phyloP scores from a whole-genome alignment of 371 early-diverging fungal genomes.

The Lichtheimia ornata region DNA sequence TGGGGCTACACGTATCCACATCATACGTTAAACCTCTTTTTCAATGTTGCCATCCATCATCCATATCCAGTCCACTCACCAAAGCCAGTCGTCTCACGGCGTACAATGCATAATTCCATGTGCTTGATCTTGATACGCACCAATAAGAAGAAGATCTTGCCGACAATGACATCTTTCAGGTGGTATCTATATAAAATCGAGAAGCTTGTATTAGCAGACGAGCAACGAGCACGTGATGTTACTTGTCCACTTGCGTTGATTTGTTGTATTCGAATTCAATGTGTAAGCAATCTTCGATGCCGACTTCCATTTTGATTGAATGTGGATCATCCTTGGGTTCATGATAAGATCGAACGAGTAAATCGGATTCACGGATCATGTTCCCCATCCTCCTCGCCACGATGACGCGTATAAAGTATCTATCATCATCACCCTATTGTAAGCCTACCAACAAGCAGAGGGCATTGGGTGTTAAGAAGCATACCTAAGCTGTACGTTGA shows the following conservation, averaged over 20 bases:
- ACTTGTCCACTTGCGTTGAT: conserved; percentile 64
- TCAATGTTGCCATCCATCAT: background rate
- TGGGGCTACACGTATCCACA: conserved; percentile 54
- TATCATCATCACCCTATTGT: conserved; percentile 13
- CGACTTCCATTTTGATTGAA: conserved; percentile 95
- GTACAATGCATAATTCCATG: conserved; percentile 97
- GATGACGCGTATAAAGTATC: conserved; percentile 87
- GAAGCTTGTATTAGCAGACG: no score
- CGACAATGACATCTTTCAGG: conserved; percentile 97
- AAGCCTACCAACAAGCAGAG: background rate
- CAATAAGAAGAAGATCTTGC: conserved; percentile 96
- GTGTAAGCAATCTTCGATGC: conserved; percentile 94
- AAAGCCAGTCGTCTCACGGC: conserved; percentile 94
- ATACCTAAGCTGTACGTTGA: conserved; percentile 86
- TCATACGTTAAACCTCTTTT: background rate
- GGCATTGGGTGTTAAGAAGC: background rate
- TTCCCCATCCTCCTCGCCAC: conserved; percentile 80
- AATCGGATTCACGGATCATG: conserved; percentile 71
- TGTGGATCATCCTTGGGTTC: conserved; percentile 84
- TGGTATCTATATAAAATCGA: conserved; percentile 61
- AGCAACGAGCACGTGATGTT: background rate
- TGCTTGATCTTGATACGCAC: conserved; percentile 98
- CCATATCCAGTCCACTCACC: conserved; percentile 20
- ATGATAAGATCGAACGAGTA: conserved; percentile 91
- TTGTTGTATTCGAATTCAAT: conserved; percentile 96